phyloP scores from a whole-genome alignment of 1,284 basidiomycete genomes.

The Pseudozyma tsukubaensis region DNA sequence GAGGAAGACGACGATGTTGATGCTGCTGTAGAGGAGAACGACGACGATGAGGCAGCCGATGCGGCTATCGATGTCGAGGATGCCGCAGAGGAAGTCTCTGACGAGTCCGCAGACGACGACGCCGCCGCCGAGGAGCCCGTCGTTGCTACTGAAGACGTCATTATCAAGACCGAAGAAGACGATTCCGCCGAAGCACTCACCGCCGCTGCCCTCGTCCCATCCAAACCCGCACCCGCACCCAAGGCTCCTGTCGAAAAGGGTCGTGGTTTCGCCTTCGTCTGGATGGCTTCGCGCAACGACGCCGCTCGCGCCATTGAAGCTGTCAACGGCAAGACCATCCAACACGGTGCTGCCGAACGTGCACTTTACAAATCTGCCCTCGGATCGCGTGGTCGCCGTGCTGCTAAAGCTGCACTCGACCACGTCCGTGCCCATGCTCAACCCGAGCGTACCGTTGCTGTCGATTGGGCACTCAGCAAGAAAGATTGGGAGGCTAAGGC shows the following conservation, averaged over 20 bases:
- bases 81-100: constrained; percentile 64
- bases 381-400: constrained; percentile 78
- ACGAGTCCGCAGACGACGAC: background rate
- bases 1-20: constrained; percentile 15
- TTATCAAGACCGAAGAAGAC: constrained; percentile 47
- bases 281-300: constrained; percentile 88
- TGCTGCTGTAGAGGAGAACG: constrained; percentile 43
- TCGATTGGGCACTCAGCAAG: constrained; percentile 96
- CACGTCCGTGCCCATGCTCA: constrained; percentile 50
- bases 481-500: constrained; percentile 82
- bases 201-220: background rate
- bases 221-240: constrained; percentile 70
- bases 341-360: constrained; percentile 77
- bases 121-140: constrained; percentile 70
- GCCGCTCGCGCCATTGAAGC: constrained; percentile 85
- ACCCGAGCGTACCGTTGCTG: constrained; percentile 81
- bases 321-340: constrained; percentile 81
- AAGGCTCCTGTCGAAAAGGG: constrained; percentile 73
- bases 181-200: constrained; percentile 1
- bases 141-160: constrained; percentile 76
- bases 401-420: constrained; percentile 71
- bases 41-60: constrained; percentile 70
- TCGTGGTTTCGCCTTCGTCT: constrained; percentile 94
- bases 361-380: constrained; percentile 74
- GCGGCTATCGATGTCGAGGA: constrained; percentile 45